Base-by-base conservation (phyloP, 1,284 basidiomycete genomes). In the Rugiboletus extremiorientalis region DNA sequence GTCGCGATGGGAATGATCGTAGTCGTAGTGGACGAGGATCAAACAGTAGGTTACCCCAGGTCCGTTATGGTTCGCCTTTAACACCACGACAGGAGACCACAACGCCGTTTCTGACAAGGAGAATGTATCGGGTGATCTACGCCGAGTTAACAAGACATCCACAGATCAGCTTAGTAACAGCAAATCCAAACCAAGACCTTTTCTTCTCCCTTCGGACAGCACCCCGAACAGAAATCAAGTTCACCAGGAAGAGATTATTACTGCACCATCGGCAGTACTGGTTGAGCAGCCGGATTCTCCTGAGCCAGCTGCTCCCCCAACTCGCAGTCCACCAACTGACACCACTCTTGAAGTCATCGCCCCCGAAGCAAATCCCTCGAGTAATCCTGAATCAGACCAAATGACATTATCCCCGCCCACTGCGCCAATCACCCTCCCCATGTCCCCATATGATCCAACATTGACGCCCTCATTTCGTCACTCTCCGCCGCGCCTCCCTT, bases 381-480 rank as follows among this genome's bases (percentile, higher is more conserved):
- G 34, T 42, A 50, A 55, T 41, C 8, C 54, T 7, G 45, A 43
- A 20, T 37, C 45, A 30, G 58, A 72, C 31, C 56, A 37, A 38
- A 55, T 43, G 34, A 50, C 42, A 10, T 57, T 62, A 50, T 64
- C 61, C 40, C 72, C 73, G 4, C 52, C 49, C 30, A 37, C 45
- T 36, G 57, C 53, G 6, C 57, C 60, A 25, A 45, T 58, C 38
- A 65, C 77, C 33, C 74, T 85, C 47, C 83, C 85, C 11, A 77
- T 82, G 59, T 88, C 88, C 2, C 88, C 88, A 4, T 90, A 90
- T 59, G 81, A 91, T 65, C 88, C 88, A 36, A 77, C 82, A 14
- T 73, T 81, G 33, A 89, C 88, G 1, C 88, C 88, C 1, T 81
- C 86, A 8, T 90, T 89, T 71, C 83, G 85, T 42, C 88, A 90